Conservation (phyloP, 169 alveolate species). For the Plasmodium gonderi region DNA sequence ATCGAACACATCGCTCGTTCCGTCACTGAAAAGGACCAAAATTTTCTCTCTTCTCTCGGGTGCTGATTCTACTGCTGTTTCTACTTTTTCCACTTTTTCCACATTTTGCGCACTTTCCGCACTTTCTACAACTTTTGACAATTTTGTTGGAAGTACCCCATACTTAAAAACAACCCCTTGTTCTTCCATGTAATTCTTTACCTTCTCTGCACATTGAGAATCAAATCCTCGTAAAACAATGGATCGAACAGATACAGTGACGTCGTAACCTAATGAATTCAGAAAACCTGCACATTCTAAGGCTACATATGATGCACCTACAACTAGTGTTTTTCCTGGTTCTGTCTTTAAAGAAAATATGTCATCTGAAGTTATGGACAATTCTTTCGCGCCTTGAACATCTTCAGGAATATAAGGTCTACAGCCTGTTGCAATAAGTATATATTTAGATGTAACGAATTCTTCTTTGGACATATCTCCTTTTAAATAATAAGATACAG, state of each 20-base stretch:
- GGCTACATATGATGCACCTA: slow-evolving; percentile 98
- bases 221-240: slow-evolving; percentile 97
- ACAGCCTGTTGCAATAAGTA: slow-evolving; percentile 96
- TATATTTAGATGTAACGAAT: slow-evolving; percentile 89
- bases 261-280: slow-evolving; percentile 94
- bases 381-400: slow-evolving; percentile 93
- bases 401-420: slow-evolving; percentile 93
- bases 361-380: slow-evolving; percentile 97
- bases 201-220: slow-evolving; percentile 93
- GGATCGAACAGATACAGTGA: slow-evolving; percentile 92
- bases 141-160: slow-evolving; percentile 90
- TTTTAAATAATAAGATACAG: slow-evolving; percentile 78
- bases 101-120: too few relatives aligned
- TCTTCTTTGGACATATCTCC: slow-evolving; percentile 80
- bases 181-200: slow-evolving; percentile 88
- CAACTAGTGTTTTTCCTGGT: slow-evolving; percentile 96
- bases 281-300: slow-evolving; percentile 99
- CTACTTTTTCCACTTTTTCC: too few relatives aligned
- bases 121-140: slow-evolving; percentile 87
- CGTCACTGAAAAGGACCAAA: slow-evolving; percentile 84
- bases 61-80: too few relatives aligned
- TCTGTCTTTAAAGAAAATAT: slow-evolving; percentile 89
- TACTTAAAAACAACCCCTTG: slow-evolving; percentile 91
- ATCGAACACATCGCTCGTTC: slow-evolving; percentile 89
- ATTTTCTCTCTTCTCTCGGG: too few relatives aligned